phyloP scores from a whole-genome alignment of 2,329 filamentous ascomycete species.

The Fusarium secorum region DNA sequence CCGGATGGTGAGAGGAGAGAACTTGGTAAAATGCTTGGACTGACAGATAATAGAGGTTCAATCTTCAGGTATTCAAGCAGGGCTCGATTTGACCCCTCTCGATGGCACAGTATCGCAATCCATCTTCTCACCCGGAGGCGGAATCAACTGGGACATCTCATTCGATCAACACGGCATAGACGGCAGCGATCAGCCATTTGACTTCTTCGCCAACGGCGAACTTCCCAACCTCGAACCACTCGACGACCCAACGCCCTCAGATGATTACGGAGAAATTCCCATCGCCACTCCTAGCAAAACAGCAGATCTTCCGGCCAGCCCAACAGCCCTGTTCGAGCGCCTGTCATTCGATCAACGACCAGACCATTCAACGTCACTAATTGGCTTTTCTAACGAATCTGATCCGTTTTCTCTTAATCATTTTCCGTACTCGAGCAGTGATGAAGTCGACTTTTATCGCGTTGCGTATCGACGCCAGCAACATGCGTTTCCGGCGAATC shows the following conservation, averaged over 20 bases:
- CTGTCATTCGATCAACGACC: neutral
- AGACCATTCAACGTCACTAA: neutral
- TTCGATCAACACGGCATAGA: neutral
- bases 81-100: neutral
- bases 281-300: neutral
- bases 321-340: neutral
- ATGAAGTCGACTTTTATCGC: constrained; percentile 5
- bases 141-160: neutral
- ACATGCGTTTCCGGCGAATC: neutral
- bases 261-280: neutral
- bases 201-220: constrained; percentile 3
- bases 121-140: neutral
- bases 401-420: neutral
- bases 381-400: neutral
- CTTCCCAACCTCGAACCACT: neutral
- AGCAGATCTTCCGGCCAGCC: neutral
- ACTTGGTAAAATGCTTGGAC: neutral
- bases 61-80: accelerated
- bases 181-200: neutral
- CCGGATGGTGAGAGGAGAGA: neutral
- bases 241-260: neutral
- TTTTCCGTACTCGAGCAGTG: neutral
- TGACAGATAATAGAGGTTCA: neutral
- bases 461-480: neutral
- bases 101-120: neutral